Conservation (phyloP, 805 yeast genomes). For the Nakazawaea siamensis region DNA sequence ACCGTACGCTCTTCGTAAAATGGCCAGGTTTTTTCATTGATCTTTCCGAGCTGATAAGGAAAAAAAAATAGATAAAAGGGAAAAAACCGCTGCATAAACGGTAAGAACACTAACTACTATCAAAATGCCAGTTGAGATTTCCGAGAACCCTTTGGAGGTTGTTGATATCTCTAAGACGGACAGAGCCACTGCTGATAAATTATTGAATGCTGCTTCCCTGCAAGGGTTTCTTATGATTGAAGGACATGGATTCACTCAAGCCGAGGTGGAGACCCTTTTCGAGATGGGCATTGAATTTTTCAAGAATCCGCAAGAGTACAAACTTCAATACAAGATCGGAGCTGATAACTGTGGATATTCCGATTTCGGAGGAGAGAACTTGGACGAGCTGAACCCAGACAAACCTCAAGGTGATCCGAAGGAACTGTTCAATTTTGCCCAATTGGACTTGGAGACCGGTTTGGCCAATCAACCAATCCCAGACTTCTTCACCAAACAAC, state of each 20-base stretch:
- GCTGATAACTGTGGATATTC: slow-evolving; percentile 37
- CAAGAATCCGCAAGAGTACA: slow-evolving; percentile 22
- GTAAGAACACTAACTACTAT: no score
- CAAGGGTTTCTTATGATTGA: slow-evolving; percentile 45
- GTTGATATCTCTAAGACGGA: slow-evolving; percentile 45
- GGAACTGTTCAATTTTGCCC: slow-evolving; percentile 56
- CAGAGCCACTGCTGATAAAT: slow-evolving; percentile 36
- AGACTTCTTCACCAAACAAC: slow-evolving; percentile 33
- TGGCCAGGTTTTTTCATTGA: no score
- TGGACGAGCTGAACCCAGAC: slow-evolving; percentile 25
- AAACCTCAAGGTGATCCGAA: slow-evolving; percentile 38
- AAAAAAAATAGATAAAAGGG: no score
- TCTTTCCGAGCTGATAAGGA: no score
- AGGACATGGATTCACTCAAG: slow-evolving; percentile 37
- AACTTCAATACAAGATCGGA: slow-evolving; percentile 25
- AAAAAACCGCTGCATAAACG: no score
- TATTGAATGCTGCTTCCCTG: slow-evolving; percentile 42
- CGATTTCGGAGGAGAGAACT: slow-evolving; percentile 34
- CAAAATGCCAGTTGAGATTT: slow-evolving; percentile 14
- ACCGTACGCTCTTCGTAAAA: no score
- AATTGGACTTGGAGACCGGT: slow-evolving; percentile 44
- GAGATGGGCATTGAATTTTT: slow-evolving; percentile 20
- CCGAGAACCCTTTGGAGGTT: slow-evolving; percentile 40
- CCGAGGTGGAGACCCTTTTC: slow-evolving; percentile 32
- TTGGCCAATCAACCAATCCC: slow-evolving; percentile 38